Conservation (phyloP, 2,329 filamentous ascomycete genomes). For the Hypoxylon sp. region DNA sequence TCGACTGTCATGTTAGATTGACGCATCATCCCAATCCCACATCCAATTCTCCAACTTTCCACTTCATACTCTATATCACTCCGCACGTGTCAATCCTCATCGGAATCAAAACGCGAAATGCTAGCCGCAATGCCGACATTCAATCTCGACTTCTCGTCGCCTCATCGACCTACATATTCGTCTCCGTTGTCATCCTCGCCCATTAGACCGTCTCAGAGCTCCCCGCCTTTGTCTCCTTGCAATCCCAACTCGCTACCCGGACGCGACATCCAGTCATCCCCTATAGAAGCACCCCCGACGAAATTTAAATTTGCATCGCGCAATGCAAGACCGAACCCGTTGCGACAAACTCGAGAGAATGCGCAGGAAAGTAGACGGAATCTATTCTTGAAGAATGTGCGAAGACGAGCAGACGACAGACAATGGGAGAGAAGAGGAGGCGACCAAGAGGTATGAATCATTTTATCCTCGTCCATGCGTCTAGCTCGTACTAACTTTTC, state of each 20-base stretch:
- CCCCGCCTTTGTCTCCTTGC: constrained; percentile 57
- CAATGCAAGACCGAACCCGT: constrained; percentile 70
- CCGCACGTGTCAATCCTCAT: too few relatives aligned
- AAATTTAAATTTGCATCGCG: constrained; percentile 64
- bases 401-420: constrained; percentile 69
- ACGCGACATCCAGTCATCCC: constrained; percentile 56
- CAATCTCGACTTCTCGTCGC: constrained; percentile 55
- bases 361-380: constrained; percentile 72
- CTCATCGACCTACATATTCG: constrained; percentile 60
- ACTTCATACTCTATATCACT: too few relatives aligned
- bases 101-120: constrained; percentile 46
- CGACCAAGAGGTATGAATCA: constrained; percentile 66
- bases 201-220: constrained; percentile 64
- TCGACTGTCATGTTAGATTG: background rate
- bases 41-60: constrained; percentile 6
- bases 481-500: background rate
- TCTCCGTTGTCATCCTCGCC: constrained; percentile 72
- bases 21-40: background rate
- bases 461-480: background rate
- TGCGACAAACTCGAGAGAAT: constrained; percentile 70
- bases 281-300: constrained; percentile 45
- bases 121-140: constrained; percentile 56
- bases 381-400: constrained; percentile 76
- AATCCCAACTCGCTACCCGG: constrained; percentile 57
- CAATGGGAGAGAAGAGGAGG: constrained; percentile 71